Percentiles rank a stretch among this genome's conserved stretches.
Evolutionary conservation across 768 basidiomycete genomes (phyloP).

Genomic region (Obba rivulosa): DNA sequence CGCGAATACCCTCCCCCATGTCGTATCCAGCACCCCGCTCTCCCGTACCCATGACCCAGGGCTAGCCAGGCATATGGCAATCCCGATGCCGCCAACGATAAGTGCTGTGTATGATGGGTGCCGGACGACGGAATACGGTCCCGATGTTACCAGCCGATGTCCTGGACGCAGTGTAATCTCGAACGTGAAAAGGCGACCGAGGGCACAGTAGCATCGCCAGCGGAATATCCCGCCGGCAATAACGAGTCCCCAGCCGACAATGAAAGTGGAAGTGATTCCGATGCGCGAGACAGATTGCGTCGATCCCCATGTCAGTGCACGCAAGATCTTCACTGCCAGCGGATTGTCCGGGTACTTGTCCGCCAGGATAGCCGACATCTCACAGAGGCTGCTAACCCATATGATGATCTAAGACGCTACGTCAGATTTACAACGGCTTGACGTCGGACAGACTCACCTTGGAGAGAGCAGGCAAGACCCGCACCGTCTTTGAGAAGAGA

Average conservation of each 20-base stretch:
- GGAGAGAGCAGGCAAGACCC: no score
- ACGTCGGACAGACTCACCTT: no score
- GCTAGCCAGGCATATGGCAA: background rate
- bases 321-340: background rate
- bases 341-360: background rate
- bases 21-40: background rate
- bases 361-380: background rate
- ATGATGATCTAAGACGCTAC: no score
- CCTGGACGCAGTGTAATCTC: conserved; percentile 4
- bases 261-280: background rate
- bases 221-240: conserved; percentile 2
- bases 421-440: no score
- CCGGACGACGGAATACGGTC: conserved; percentile 12
- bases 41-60: background rate
- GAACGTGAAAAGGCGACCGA: conserved; percentile 15
- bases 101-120: conserved; percentile 14
- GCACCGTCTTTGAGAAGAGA: no score
- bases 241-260: background rate
- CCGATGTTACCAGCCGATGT: conserved; percentile 11
- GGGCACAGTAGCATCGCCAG: background rate
- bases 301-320: background rate
- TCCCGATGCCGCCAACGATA: conserved; percentile 2
- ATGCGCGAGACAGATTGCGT: background rate
- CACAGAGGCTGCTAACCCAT: background rate
- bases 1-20: background rate